Evolutionary conservation across 1,139 yeast species (phyloP).

Genomic region (Pichia sp.): DNA sequence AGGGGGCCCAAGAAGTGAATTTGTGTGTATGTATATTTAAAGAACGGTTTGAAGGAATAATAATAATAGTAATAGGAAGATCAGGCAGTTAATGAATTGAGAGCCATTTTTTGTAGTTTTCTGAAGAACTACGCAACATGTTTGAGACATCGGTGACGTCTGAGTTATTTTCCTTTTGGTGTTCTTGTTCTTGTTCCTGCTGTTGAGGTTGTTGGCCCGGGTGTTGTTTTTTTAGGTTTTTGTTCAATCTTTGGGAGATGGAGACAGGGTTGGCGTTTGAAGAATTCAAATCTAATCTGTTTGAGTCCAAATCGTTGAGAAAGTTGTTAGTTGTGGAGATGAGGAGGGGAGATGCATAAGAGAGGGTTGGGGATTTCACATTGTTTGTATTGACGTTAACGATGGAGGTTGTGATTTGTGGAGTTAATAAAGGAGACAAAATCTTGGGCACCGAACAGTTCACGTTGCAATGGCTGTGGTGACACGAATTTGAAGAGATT

Average conservation of each 20-base stretch:
- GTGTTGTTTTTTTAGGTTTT: not conserved
- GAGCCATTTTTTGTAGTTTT: constrained; percentile 33
- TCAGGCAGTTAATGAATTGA: constrained; percentile 29
- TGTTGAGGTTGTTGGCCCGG: not conserved
- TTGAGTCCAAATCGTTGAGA: constrained; percentile 29
- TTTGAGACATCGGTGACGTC: constrained; percentile 28
- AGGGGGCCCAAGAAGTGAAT: too few species aligned
- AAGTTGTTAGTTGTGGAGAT: constrained; percentile 16
- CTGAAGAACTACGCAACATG: constrained; percentile 30
- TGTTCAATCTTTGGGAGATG: constrained; percentile 11
- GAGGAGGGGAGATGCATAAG: constrained; percentile 33
- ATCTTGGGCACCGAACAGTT: constrained; percentile 19
- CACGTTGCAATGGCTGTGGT: not conserved
- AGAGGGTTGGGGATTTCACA: constrained; percentile 27
- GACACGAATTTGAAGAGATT: not conserved
- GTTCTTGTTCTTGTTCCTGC: too few species aligned
- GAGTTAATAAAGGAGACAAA: constrained; percentile 31
- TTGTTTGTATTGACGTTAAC: not conserved
- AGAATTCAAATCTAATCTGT: constrained; percentile 28
- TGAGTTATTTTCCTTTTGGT: constrained; percentile 9
- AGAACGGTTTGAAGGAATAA: not conserved
- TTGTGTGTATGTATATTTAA: too few species aligned
- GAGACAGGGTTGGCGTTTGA: constrained; percentile 2
- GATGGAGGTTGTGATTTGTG: constrained; percentile 22
- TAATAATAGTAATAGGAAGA: too few species aligned